Evolutionary conservation across 148 eudicot genomes (phyloP), one percentile per base, ranked within the genome.

Genomic region (Cornus kousa): DNA sequence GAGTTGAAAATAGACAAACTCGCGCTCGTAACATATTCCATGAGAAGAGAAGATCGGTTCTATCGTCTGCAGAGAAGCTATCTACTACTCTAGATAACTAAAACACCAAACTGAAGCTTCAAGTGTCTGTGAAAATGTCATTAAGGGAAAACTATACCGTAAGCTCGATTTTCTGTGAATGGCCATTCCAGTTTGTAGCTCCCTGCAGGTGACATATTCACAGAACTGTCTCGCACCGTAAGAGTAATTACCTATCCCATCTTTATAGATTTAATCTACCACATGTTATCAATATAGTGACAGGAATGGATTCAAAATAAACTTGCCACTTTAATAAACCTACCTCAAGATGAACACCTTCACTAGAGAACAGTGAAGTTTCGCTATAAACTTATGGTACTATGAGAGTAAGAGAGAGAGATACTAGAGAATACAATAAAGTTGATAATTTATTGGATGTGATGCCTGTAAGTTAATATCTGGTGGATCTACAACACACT

Each of bases 401-500:
- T 32, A 62, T 39, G 17, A 73, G 59, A 53, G 59, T 13, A 19
- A 53, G 17, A 67, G 74, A 65, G 40, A 17, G 55, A 43, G 59
- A 55, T 17, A 67, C 8, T 22, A 12, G 37, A 53, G 68, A 73
- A 37, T 9, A 67, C 68, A 53, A 10, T 14, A 17, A 69, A 24
- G 35, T 19, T 17, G 57, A 69, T 14, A 55, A 24, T 74, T 66
- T 53, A 19, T 48, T 23, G 31, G 10, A 46, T 20, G 43, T 65
- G 14, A 24, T n/a, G 35, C 71, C 71, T 46, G 40, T 60, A 9
- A 23, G 24, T 7, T 23, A 72, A 74, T 55, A 57, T 70, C 43
- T 80, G 31, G 23, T 73, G 53, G 62, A 68, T 74, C 68, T 74
- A 53, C 19, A 53, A 69, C 37, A n/a, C 40, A 46, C 9, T 22